phyloP scores from a whole-genome alignment of 176 grass and related monocot genomes.

The Puya raimondii region DNA sequence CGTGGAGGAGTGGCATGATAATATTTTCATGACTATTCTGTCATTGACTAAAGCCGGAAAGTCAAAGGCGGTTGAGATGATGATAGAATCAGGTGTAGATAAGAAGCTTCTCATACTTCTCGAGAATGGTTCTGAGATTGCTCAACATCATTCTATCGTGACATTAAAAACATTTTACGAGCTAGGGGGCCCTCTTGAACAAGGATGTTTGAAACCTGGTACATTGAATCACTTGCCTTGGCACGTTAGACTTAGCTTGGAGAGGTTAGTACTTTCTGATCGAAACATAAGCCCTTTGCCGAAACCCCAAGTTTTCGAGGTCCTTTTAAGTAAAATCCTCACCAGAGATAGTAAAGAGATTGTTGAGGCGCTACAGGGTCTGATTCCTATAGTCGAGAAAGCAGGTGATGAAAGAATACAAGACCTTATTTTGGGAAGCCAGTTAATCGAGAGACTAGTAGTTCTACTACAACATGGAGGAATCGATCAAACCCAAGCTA shows the following conservation, averaged over 20 bases:
- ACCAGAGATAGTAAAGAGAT: constrained; percentile 48
- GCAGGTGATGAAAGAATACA: constrained; percentile 49
- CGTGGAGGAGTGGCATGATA: constrained; percentile 54
- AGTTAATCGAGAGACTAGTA: constrained; percentile 41
- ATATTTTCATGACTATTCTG: constrained; percentile 44
- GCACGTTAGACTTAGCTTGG: constrained; percentile 59
- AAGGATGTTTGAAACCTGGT: constrained; percentile 45
- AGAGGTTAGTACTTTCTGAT: constrained; percentile 58
- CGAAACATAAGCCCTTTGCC: constrained; percentile 29
- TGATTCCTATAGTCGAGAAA: constrained; percentile 54
- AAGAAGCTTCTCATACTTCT: constrained; percentile 68
- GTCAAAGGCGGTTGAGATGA: constrained; percentile 44
- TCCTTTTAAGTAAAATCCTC: constrained; percentile 43
- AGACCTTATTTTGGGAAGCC: constrained; percentile 59
- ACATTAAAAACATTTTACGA: constrained; percentile 61
- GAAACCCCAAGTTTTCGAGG: constrained; percentile 41
- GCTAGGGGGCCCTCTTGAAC: constrained; percentile 39
- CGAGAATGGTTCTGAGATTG: constrained; percentile 46
- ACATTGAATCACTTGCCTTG: constrained; percentile 59
- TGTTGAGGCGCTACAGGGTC: constrained; percentile 56
- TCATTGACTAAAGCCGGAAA: constrained; percentile 53
- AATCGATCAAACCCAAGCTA: constrained; percentile 34
- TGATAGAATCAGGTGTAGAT: constrained; percentile 55
- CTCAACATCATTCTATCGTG: constrained; percentile 56
- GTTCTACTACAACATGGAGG: constrained; percentile 36